These are phyloP conservation scores for Yarrowia sp. DNA, from an alignment of 805 yeast species.

Conservation along the genomic window DNA sequence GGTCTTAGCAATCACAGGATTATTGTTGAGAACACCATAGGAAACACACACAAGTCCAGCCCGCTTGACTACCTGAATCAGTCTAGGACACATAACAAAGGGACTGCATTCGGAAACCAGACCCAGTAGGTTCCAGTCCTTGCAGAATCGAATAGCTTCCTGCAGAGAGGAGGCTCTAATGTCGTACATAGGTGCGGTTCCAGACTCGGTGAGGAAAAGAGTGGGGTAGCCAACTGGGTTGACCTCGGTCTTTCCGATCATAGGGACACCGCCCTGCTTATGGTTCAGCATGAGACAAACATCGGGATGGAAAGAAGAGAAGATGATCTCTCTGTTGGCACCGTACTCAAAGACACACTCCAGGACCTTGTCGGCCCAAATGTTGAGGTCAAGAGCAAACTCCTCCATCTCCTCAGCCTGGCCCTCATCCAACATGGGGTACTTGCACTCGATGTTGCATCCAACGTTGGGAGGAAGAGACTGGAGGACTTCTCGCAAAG, in stretches of 20 bases:
- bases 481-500: constrained; percentile 80
- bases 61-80: constrained; percentile 88
- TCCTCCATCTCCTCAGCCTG: constrained; percentile 88
- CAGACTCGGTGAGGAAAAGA: constrained; percentile 86
- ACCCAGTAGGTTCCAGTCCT: constrained; percentile 89
- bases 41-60: constrained; percentile 93
- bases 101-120: constrained; percentile 90
- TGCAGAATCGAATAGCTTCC: constrained; percentile 88
- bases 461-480: constrained; percentile 86
- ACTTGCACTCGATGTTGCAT: constrained; percentile 92
- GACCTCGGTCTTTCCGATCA: constrained; percentile 46
- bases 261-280: constrained; percentile 93
- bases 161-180: constrained; percentile 86
- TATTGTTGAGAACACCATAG: constrained; percentile 83
- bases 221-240: constrained; percentile 37
- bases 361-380: constrained; percentile 87
- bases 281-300: constrained; percentile 82
- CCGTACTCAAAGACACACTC: constrained; percentile 78
- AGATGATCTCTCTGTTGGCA: constrained; percentile 81
- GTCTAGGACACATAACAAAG: constrained; percentile 84
- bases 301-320: constrained; percentile 95
- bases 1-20: constrained; percentile 78
- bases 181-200: constrained; percentile 87
- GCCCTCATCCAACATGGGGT: constrained; percentile 94
- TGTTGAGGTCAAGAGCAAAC: constrained; percentile 79